A percentile compares a stretch with the other conserved stretches of the same genome.
These are phyloP conservation scores for Rhizopogon salebrosus DNA, from an alignment of 768 basidiomycete species.

Conservation along the genomic window DNA sequence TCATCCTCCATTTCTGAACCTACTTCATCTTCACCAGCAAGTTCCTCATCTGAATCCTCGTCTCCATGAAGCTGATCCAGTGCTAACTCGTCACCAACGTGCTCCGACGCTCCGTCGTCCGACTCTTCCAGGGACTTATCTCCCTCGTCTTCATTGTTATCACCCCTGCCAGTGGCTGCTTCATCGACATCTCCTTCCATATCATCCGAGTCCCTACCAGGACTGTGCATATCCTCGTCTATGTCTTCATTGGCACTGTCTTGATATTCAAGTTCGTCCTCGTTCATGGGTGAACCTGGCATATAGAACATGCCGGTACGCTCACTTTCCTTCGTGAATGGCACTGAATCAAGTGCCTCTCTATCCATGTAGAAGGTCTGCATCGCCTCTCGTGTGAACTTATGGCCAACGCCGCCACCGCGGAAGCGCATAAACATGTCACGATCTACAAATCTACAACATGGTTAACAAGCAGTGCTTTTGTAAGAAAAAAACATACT, in stretches of 20 bases:
- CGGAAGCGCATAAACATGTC: too few relatives aligned
- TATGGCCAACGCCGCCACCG: conserved; percentile 27
- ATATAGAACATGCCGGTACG: background rate
- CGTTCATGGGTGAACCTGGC: background rate
- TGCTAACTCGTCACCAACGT: too few relatives aligned
- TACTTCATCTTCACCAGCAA: background rate
- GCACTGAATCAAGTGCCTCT: background rate
- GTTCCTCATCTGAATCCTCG: background rate
- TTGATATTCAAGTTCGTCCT: background rate
- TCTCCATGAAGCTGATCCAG: background rate
- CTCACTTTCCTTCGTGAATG: background rate
- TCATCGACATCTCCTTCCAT: background rate
- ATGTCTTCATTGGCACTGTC: background rate
- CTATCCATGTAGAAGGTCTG: background rate
- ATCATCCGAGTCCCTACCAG: background rate
- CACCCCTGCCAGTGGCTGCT: background rate
- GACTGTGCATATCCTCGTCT: background rate
- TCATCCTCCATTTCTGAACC: background rate
- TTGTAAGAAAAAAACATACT: conserved; percentile 20
- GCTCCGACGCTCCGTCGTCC: background rate
- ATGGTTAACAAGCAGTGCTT: background rate
- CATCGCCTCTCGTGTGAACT: conserved; percentile 1
- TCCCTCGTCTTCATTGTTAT: background rate
- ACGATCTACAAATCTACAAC: conserved; percentile 32
- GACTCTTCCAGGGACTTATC: background rate